Evolutionary conservation across 371 early-diverging fungal genomes (phyloP).

Genomic region (Syncephalastrum racemosum): DNA sequence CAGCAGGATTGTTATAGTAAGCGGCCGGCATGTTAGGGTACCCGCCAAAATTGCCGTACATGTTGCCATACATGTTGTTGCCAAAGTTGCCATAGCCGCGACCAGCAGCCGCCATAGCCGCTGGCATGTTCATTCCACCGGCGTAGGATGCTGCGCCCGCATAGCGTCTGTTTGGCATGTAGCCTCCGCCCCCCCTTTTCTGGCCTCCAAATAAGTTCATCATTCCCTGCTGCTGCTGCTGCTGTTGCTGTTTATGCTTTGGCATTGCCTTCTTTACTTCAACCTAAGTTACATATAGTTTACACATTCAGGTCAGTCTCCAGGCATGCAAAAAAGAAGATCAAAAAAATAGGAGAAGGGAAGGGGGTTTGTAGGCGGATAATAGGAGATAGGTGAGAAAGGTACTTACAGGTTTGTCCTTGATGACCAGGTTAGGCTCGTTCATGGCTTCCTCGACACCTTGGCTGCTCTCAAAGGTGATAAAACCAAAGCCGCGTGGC

Average conservation of each 20-base stretch:
- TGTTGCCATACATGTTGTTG: slow-evolving; percentile 13
- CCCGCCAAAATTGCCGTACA: slow-evolving; percentile 8
- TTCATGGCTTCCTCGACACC: slow-evolving; percentile 63
- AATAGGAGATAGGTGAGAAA: no score
- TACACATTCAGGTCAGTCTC: not conserved
- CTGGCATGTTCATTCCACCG: slow-evolving; percentile 17
- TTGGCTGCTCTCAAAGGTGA: slow-evolving; percentile 70
- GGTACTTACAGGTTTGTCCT: slow-evolving; percentile 54
- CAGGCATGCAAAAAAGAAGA: not conserved
- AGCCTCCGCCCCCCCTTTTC: slow-evolving; percentile 30
- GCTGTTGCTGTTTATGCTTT: slow-evolving; percentile 35
- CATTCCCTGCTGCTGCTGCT: slow-evolving; percentile 30
- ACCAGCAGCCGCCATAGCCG: slow-evolving; percentile 22
- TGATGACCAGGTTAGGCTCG: slow-evolving; percentile 48
- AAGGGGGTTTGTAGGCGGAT: no score
- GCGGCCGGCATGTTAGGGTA: slow-evolving; percentile 9
- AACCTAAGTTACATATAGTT: slow-evolving; percentile 34
- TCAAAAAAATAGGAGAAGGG: not conserved
- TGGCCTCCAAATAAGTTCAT: slow-evolving; percentile 32
- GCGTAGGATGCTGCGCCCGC: slow-evolving; percentile 35
- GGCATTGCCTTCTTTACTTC: slow-evolving; percentile 73
- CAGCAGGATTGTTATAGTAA: not conserved
- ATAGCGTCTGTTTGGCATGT: slow-evolving; percentile 45
- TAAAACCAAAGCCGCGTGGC: slow-evolving; percentile 81
- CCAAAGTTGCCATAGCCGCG: slow-evolving; percentile 33